A percentile compares a stretch with the other conserved stretches of the same genome.
phyloP scores from a whole-genome alignment of 2,329 filamentous ascomycete species.

The Xylariaceae sp. region DNA sequence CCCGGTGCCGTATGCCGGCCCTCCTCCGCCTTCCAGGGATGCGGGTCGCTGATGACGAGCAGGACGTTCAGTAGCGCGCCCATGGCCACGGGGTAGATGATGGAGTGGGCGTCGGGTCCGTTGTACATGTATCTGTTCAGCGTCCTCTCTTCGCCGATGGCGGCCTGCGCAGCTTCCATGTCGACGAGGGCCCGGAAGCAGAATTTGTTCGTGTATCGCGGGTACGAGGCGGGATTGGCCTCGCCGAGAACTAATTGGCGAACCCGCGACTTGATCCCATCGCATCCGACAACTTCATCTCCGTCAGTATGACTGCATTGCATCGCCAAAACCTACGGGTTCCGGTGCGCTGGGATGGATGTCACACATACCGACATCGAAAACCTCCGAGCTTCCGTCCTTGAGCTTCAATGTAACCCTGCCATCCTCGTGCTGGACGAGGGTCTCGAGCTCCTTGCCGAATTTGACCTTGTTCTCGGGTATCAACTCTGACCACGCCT shows the following conservation, averaged over 20 bases:
- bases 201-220: conserved; percentile 53
- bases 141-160: conserved; percentile 45
- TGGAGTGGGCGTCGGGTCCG: conserved; percentile 51
- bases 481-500: conserved; percentile 32
- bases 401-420: conserved; percentile 25
- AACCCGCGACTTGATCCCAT: conserved; percentile 58
- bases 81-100: conserved; percentile 59
- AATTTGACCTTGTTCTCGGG: conserved; percentile 26
- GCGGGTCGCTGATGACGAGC: conserved; percentile 37
- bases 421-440: conserved; percentile 21
- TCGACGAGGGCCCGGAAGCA: conserved; percentile 60
- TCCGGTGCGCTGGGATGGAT: too few relatives aligned
- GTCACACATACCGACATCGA: conserved; percentile 31
- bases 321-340: too few relatives aligned
- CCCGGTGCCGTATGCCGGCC: conserved; percentile 30
- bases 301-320: neutral
- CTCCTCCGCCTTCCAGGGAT: conserved; percentile 29
- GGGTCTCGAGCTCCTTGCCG: conserved; percentile 28
- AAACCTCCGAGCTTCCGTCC: conserved; percentile 25
- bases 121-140: conserved; percentile 51
- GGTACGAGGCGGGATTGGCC: conserved; percentile 36
- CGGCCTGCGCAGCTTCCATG: conserved; percentile 46
- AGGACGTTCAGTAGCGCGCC: conserved; percentile 54
- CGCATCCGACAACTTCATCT: conserved; percentile 50
- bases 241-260: conserved; percentile 48